phyloP scores from a whole-genome alignment of 106 monocot genomes.

The Acorus calamus region DNA sequence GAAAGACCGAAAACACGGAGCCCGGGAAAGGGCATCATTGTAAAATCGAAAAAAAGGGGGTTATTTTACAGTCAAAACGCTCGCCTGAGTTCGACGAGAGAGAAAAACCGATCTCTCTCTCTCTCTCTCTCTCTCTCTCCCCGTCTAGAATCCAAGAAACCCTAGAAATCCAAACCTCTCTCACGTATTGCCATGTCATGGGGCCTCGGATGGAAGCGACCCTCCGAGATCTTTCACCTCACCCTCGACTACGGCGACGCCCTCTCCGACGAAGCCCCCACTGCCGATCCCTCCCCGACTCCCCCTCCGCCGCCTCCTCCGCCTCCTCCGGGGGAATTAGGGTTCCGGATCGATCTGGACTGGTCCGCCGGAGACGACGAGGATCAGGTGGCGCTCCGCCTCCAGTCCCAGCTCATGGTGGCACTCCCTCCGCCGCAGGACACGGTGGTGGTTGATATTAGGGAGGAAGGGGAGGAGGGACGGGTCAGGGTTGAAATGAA shows the following conservation, averaged over 20 bases:
- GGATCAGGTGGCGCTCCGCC: slow-evolving; percentile 88
- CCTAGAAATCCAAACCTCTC: no score
- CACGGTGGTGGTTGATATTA: slow-evolving; percentile 45
- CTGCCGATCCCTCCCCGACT: background rate
- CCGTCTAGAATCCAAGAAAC: no score
- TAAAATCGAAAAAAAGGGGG: no score
- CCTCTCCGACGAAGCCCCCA: slow-evolving; percentile 4
- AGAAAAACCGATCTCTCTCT: no score
- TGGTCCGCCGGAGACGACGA: slow-evolving; percentile 93
- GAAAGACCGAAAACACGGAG: no score
- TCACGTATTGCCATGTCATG: slow-evolving; percentile 52
- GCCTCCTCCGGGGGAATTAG: slow-evolving; percentile 18
- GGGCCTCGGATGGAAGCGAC: slow-evolving; percentile 95
- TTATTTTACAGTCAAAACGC: no score
- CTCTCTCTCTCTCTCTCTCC: no score
- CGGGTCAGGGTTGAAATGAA: slow-evolving; percentile 53
- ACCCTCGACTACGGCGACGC: slow-evolving; percentile 61
- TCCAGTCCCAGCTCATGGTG: slow-evolving; percentile 90
- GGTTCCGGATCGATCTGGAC: slow-evolving; percentile 84
- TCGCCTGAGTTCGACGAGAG: no score
- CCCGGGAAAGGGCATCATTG: no score
- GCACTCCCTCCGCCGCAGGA: slow-evolving; percentile 81
- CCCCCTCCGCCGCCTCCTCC: slow-evolving; percentile 1
- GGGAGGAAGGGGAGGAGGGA: slow-evolving; percentile 11
- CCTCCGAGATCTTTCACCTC: slow-evolving; percentile 88